Base-by-base conservation (phyloP, 148 eudicot species). In the Persicaria tinctoria region DNA sequence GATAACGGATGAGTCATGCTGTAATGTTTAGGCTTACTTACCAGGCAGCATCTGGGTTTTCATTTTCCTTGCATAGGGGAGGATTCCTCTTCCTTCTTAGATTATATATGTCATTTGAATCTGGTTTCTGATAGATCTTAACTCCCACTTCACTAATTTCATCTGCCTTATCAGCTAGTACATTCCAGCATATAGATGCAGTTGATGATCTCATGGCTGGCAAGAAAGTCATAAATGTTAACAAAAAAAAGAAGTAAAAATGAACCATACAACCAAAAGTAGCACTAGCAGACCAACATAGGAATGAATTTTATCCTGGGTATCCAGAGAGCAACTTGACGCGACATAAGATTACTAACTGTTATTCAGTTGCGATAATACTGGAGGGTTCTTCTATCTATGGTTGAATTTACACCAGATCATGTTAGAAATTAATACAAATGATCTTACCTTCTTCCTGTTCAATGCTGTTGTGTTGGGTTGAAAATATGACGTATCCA, bases 11-110 rank as follows among this genome's bases (percentile, higher is more conserved):
- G n/a, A 66, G 47, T 12, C 47, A 41, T 1, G 9, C 47, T 66
- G 48, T 8, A 66, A 44, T 13, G 8, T 38, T 64, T 54, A 18
- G 51, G 27, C 78, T 32, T 32, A 32, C 83, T 83, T 82, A 95
- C 99, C 99, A 95, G 80, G 94, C 89, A 74, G 92, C 89, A 90
- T 95, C 97, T 0, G 99, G 90, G 75, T 95, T 92, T 81, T 95
- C 92, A 74, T 84, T 84, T 79, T 89, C 99, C 68, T 86, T 86
- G 87, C 99, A 95, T 72, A 95, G 55, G 75, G 93, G 97, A 79
- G 99, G 99, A 76, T 78, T 82, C 79, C 79, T 90, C 84, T 84
- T 92, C 74, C 99, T 89, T 81, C 99, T 88, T 72, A 92, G 81
- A 62, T 85, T 78, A 72, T 89, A 95, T 57, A 95, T 90, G 41